Percentiles rank a stretch among this genome's conserved stretches.
phyloP scores from a whole-genome alignment of 2,329 filamentous ascomycete genomes.

The Colletotrichum tofieldiae region DNA sequence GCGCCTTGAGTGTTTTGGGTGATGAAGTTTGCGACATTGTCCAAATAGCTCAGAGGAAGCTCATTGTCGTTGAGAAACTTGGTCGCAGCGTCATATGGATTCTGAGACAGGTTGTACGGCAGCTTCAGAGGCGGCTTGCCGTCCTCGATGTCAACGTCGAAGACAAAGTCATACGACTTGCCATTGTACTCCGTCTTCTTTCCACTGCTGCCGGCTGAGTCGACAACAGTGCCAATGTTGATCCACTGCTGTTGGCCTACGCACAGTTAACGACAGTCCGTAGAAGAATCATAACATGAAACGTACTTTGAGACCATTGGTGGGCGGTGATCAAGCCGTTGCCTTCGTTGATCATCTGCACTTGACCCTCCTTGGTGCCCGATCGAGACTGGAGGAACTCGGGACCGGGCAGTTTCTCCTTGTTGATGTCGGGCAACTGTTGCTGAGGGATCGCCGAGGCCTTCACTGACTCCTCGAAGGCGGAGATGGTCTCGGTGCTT shows the following conservation, averaged over 20 bases:
- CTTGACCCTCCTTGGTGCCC: constrained; percentile 96
- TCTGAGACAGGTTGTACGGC: constrained; percentile 94
- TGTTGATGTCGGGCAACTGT: constrained; percentile 87
- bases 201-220: constrained; percentile 86
- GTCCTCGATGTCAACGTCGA: constrained; percentile 96
- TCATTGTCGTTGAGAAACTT: constrained; percentile 94
- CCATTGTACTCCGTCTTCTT: constrained; percentile 84
- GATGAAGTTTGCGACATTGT: constrained; percentile 95
- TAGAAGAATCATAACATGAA: neutral
- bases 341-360: constrained; percentile 89
- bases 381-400: constrained; percentile 87
- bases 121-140: constrained; percentile 93
- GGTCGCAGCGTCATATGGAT: constrained; percentile 91
- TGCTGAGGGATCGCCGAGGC: constrained; percentile 90
- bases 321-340: constrained; percentile 90
- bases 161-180: constrained; percentile 95
- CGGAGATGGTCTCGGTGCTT: constrained; percentile 75
- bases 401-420: constrained; percentile 90
- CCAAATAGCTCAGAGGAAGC: constrained; percentile 87
- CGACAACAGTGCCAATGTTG: constrained; percentile 94
- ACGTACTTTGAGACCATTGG: constrained; percentile 79
- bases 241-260: constrained; percentile 80
- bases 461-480: constrained; percentile 88
- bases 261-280: constrained; percentile 43
- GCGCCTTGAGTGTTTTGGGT: constrained; percentile 90